Evolutionary conservation across 108 stramenopile genomes (phyloP).

Genomic region (Craspedostauros australis): DNA sequence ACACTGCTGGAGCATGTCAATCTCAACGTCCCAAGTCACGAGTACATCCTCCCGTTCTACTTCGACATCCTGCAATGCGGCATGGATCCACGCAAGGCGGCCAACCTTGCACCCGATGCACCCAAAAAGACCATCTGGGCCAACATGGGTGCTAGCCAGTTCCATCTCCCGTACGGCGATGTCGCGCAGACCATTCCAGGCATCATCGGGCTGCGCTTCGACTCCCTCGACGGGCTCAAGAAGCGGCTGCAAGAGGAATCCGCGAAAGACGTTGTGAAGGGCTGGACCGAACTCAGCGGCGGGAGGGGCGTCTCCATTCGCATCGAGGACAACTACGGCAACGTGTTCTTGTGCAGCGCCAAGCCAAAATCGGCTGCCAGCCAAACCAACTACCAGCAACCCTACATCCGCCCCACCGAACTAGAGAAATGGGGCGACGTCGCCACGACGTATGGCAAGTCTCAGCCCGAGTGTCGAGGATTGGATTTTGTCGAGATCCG

Average conservation of each 20-base stretch:
- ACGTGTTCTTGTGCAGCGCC: conserved; percentile 17
- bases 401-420: conserved; percentile 7
- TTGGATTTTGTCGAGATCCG: conserved; percentile 49
- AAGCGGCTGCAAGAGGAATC: conserved; percentile 2
- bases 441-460: conserved; percentile 11
- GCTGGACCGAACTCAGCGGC: neutral
- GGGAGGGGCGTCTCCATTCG: conserved; percentile 11
- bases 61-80: conserved; percentile 35
- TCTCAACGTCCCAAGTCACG: conserved; percentile 26
- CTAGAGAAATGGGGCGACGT: conserved; percentile 7
- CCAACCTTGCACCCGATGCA: conserved; percentile 12
- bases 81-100: conserved; percentile 39
- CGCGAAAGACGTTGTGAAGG: conserved; percentile 1
- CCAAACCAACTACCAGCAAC: neutral
- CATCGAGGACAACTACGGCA: conserved; percentile 24
- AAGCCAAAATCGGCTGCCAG: conserved; percentile 3
- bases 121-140: conserved; percentile 33
- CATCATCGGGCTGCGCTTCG: conserved; percentile 31
- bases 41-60: conserved; percentile 37
- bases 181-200: conserved; percentile 17
- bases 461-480: conserved; percentile 20
- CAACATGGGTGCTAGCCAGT: conserved; percentile 48
- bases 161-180: conserved; percentile 44
- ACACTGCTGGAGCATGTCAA: conserved; percentile 40
- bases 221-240: conserved; percentile 20